Evolutionary conservation across 805 yeast genomes (phyloP).

Genomic region (Lipomyces chichibuensis): DNA sequence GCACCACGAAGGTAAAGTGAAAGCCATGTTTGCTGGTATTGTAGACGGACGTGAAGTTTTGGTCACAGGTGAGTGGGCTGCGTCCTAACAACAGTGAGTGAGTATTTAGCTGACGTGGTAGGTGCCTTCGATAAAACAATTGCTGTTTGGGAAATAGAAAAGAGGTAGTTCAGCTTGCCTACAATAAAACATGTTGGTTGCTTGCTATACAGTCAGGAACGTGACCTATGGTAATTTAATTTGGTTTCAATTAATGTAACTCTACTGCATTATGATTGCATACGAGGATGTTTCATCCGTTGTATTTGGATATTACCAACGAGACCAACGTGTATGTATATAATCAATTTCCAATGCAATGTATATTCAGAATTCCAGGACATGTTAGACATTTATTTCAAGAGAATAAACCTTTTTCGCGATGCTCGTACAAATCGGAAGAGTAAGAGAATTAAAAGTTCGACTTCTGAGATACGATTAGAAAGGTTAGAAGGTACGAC

Average conservation of each 20-base stretch:
- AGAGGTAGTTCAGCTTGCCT: conserved; percentile 7
- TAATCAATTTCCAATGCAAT: neutral
- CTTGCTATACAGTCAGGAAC: neutral
- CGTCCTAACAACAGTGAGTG: neutral
- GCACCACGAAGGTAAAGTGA: conserved; percentile 55
- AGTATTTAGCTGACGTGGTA: conserved; percentile 1
- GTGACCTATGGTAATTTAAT: neutral
- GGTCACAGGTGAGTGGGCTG: conserved; percentile 46
- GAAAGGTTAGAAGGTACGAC: conserved; percentile 42
- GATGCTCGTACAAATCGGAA: conserved; percentile 32
- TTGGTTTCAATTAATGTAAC: neutral
- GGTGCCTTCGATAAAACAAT: conserved; percentile 53
- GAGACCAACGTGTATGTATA: neutral
- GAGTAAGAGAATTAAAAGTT: conserved; percentile 35
- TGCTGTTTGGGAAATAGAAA: conserved; percentile 42
- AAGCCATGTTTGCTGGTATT: conserved; percentile 46
- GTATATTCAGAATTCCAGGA: neutral
- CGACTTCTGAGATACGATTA: conserved; percentile 39
- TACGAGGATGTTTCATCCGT: neutral
- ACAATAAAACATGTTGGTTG: neutral
- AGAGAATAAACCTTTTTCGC: conserved; percentile 5
- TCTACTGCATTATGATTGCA: neutral
- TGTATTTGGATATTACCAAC: neutral
- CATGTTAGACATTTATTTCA: conserved; percentile 10
- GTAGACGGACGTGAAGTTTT: conserved; percentile 47